Evolutionary conservation across 2,329 filamentous ascomycete genomes (phyloP), one percentile per base, ranked within the genome.

Genomic region (Fusarium nygamai): DNA sequence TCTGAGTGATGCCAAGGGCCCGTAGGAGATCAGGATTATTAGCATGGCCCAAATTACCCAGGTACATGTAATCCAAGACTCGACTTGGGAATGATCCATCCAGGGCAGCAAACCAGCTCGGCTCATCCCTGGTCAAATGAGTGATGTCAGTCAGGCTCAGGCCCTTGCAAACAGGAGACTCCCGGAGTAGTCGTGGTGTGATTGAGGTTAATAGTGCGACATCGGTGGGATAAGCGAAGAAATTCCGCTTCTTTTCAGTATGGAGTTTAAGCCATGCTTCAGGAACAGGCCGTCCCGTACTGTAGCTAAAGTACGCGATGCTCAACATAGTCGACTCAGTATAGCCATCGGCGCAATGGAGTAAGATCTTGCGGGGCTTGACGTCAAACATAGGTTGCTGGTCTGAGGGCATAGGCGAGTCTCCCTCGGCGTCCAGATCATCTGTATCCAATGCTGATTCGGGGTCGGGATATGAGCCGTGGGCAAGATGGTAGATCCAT

Each of bases 291-390:
- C 91, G 86, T 12, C 94, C 94, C 71, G 96, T 94, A 61, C 93
- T 94, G 82, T 95, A 99, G 88, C 97, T 97, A 81, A 92, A 94
- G 83, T 99, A 99, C 16, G 96, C 94, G 44, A 99, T 90, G 5
- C 90, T 94, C 24, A 99, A 87, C 82, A 99, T 88, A 4, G 95
- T 95, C 3, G 93, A 96, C 83, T 99, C 96, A 1, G 96, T 99
- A 79, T 99, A 99, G 24, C 96, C 96, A 82, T 99, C 96, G 5
- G 92, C 92, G 82, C 96, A 98, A 82, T 98, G 96, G 46, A 99
- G 93, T 38, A 98, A 88, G 39, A 98, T 90, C 79, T 91, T 95
- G 72, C 91, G 86, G 63, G 90, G 86, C 39, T 83, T 83, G 31
- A 61, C 41, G 60, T 77, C 60, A 68, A 64, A 51, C 29, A 47